Evolutionary conservation across 495 filamentous ascomycete genomes (phyloP), one percentile per base, ranked within the genome.

Genomic region (Trichoderma reesei): DNA sequence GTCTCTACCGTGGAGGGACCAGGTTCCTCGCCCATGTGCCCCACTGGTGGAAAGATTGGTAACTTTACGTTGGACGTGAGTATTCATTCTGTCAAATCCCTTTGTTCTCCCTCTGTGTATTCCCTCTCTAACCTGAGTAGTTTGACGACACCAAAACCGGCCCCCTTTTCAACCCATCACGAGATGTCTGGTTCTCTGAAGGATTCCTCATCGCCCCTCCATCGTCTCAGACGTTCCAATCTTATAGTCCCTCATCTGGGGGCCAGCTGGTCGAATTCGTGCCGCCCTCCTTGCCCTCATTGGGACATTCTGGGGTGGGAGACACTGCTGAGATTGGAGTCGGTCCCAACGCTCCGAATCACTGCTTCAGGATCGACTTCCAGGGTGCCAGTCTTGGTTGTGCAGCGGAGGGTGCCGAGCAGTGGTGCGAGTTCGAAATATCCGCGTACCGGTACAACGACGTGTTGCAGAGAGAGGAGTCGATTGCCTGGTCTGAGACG

Each of bases 291-390:
- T 66, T 71, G 13, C 61, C 68, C 48, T 71, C 73, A n/a, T 20
- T 59, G 0, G 68, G 69, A 4, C 44, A 18, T 48, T 64, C 66
- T 6, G 59, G 62, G 31, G 20, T 33, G 33, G 48, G 48, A 0
- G 56, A 71, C n/a, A 56, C 66, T 26, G 78, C 71, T 3, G 65
- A 72, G 39, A 73, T 80, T 62, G 70, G 73, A 8, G 70, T 80
- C 20, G 76, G 69, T 3, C 63, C 69, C 9, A 64, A 75, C 61
- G 67, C 68, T 3, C 64, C 63, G 0, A 74, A 76, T 5, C 20
- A 69, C 6, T 78, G 76, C 67, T 76, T 80, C 67, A 71, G 72
- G 26, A 79, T 80, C 63, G 68, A 75, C 42, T 74, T 80, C 65
- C 63, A 73, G n/a, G 68, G 72, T 14, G 65, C 74, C 31, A 75